These are phyloP conservation scores for Dichotomopilus funicola DNA, from an alignment of 2,329 filamentous ascomycete species.

Conservation along the genomic window DNA sequence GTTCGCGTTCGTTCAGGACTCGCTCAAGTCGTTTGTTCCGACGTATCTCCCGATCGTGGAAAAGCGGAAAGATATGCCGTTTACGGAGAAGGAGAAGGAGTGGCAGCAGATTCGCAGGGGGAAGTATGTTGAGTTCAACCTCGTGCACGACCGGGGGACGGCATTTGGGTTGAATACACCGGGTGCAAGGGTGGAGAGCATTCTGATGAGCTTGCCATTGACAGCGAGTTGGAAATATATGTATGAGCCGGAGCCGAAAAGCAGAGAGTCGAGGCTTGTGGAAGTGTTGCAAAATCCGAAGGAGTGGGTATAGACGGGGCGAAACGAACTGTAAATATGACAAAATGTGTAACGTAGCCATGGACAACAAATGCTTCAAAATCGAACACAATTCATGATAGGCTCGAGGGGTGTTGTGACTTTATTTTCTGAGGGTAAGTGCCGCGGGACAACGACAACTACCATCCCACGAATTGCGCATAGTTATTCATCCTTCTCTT, in stretches of 20 bases:
- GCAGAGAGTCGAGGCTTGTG: slow-evolving; percentile 71
- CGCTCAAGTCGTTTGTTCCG: slow-evolving; percentile 79
- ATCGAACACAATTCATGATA: background rate
- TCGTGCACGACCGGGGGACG: slow-evolving; percentile 93
- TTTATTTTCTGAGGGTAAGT: background rate
- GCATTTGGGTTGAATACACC: slow-evolving; percentile 91
- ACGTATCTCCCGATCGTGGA: slow-evolving; percentile 86
- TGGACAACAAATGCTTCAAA: too few species aligned
- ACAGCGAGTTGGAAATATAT: slow-evolving; percentile 96
- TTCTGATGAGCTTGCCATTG: slow-evolving; percentile 90
- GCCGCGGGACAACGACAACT: background rate
- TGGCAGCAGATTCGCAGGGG: slow-evolving; percentile 95
- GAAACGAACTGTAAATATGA: slow-evolving; percentile 1
- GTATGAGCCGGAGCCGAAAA: slow-evolving; percentile 72
- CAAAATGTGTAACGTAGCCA: background rate
- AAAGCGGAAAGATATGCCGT: slow-evolving; percentile 86
- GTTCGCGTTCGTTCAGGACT: slow-evolving; percentile 83
- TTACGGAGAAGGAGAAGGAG: slow-evolving; percentile 75
- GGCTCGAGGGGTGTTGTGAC: background rate
- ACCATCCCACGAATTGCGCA: background rate
- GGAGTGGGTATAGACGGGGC: slow-evolving; percentile 53
- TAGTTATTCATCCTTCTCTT: background rate
- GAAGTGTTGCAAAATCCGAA: slow-evolving; percentile 61
- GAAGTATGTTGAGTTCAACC: slow-evolving; percentile 97
- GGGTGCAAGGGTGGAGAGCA: slow-evolving; percentile 87